Evolutionary conservation across 257 asterid genomes (phyloP).

Genomic region (Solanum pinnatisectum): DNA sequence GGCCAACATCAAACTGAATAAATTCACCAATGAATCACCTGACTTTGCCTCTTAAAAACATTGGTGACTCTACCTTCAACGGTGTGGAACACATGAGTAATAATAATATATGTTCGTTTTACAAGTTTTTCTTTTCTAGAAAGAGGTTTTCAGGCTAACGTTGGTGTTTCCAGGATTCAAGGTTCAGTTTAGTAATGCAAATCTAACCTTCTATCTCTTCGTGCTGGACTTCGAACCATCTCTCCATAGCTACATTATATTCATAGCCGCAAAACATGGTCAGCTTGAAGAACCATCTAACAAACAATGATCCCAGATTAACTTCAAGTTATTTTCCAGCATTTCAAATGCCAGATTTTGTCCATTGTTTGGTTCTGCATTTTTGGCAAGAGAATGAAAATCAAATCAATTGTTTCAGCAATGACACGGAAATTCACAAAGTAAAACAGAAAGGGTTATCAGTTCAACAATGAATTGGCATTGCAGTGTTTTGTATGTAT

Average conservation of each 20-base stretch:
- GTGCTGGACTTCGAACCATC: background rate
- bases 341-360: slow-evolving; percentile 8
- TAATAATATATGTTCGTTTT: background rate
- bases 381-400: background rate
- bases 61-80: background rate
- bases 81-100: background rate
- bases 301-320: slow-evolving; percentile 28
- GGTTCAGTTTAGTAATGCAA: background rate
- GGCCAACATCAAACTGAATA: background rate
- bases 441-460: background rate
- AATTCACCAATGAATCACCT: background rate
- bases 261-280: background rate
- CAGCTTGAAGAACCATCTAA: slow-evolving; percentile 3
- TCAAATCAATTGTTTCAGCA: background rate
- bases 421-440: background rate
- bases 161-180: background rate
- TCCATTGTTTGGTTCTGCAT: slow-evolving; percentile 22
- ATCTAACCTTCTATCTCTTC: background rate
- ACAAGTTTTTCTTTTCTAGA: background rate
- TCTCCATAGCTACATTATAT: background rate
- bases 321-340: slow-evolving; percentile 24
- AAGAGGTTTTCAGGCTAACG: background rate
- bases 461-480: background rate
- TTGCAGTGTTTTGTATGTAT: background rate
- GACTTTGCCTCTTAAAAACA: background rate